These are phyloP conservation scores for Rhizophora apiculata DNA, from an alignment of 345 rosid species.

Conservation along the genomic window DNA sequence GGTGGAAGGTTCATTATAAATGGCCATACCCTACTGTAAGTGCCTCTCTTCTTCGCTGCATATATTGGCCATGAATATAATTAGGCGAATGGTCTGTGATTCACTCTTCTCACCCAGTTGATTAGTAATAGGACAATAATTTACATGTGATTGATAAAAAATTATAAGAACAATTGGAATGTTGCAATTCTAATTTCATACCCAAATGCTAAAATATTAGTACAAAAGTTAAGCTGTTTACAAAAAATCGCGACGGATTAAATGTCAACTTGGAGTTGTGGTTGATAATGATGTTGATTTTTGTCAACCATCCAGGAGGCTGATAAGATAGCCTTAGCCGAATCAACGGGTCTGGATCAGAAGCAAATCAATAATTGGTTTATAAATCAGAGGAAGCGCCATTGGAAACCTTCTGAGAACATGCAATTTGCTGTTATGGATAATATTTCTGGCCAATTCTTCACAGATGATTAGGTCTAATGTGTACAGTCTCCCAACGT, in stretches of 20 bases:
- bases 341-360: slow-evolving; percentile 36
- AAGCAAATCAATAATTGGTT: slow-evolving; percentile 39
- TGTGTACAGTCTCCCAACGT: slow-evolving; percentile 15
- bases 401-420: slow-evolving; percentile 34
- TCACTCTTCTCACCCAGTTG: too few relatives aligned
- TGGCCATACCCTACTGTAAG: slow-evolving; percentile 40
- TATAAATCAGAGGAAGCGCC: slow-evolving; percentile 34
- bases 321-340: slow-evolving; percentile 31
- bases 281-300: background rate
- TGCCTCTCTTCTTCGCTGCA: background rate
- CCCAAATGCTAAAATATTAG: background rate
- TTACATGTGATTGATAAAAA: too few relatives aligned
- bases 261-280: background rate
- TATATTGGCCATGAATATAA: background rate
- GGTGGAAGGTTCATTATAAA: slow-evolving; percentile 36
- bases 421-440: slow-evolving; percentile 25
- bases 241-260: background rate
- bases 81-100: too few relatives aligned
- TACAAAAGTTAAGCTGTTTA: background rate
- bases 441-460: slow-evolving; percentile 26
- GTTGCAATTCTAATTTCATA: background rate
- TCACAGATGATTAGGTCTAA: slow-evolving; percentile 16
- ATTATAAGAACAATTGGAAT: background rate
- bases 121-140: too few relatives aligned
- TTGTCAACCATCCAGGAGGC: slow-evolving; percentile 21